Evolutionary conservation across 225 moss, liverwort and hornwort genomes (phyloP), one percentile per base, ranked within the genome.

Genomic region (Rhytidiadelphus loreus): DNA sequence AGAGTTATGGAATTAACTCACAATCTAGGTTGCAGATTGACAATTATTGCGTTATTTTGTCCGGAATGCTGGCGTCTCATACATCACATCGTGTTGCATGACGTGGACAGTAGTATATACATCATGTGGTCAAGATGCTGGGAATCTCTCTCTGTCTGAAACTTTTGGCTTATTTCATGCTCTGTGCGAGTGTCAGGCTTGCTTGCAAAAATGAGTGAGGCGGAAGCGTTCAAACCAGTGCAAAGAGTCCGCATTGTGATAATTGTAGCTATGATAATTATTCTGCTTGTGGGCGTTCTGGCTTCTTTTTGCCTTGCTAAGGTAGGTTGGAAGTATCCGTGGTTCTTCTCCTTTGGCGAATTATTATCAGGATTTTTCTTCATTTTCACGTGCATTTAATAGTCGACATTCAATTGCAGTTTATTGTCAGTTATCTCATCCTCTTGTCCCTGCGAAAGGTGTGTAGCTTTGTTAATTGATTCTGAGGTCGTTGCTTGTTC

Each of bases 141-240:
- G 48, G 70, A 80, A 79, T 80, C 37, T 55, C 37, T 53, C 53
- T 69, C 60, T 72, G 29, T 58, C 28, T 64, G 71, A 59, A 86
- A 50, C 29, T 82, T 58, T 77, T 88, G 90, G 41, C 83, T 87
- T 84, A 89, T 70, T 85, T 80, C 81, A 87, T 86, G 24, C 58
- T 82, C 50, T 93, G 75, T 83, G 25, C 64, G 88, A 12, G 20
- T 90, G 18, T 46, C 86, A 94, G 94, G 93, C 62, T 88, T 94
- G 86, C 90, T 92, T 77, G 94, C 94, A 33, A 94, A 94, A 86
- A 93, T 94, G 93, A 93, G 92, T 64, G 91, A 93, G 88, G 82
- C 82, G 75, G 94, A 94, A 91, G 93, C 94, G 33, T 94, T 93
- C 43, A 87, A 88, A 92, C 94, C 94, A 82, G 94, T 94, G 44